A percentile compares a stretch with the other conserved stretches of the same genome.
phyloP scores from a whole-genome alignment of 2,329 filamentous ascomycete species.

The Colletotrichum tabaci region DNA sequence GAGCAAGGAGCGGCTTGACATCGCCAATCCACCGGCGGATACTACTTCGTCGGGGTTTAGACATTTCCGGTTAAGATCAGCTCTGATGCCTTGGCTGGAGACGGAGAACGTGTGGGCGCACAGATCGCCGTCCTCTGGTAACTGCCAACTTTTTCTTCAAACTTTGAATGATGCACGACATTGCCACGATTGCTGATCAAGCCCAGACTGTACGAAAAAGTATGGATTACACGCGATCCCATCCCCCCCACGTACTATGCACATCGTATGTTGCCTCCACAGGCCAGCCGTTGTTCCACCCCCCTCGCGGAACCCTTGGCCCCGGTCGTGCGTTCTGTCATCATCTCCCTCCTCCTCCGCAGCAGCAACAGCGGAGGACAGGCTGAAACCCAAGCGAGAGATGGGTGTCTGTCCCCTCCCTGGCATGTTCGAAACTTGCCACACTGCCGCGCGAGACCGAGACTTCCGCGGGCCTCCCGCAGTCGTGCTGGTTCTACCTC shows the following conservation, averaged over 20 bases:
- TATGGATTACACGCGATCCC: background rate
- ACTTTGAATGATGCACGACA: background rate
- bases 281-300: slow-evolving; percentile 13
- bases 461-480: slow-evolving; percentile 10
- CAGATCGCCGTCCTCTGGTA: background rate
- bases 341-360: slow-evolving; percentile 7
- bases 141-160: background rate
- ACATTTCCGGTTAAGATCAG: background rate
- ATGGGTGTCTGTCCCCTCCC: background rate
- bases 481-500: slow-evolving; percentile 29
- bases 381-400: slow-evolving; percentile 23
- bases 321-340: slow-evolving; percentile 23
- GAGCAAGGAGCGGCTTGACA: background rate
- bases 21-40: background rate
- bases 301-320: background rate
- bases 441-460: slow-evolving; percentile 16
- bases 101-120: slow-evolving; percentile 2
- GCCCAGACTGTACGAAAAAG: too few species aligned
- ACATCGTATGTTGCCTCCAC: background rate
- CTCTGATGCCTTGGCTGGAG: slow-evolving; percentile 7
- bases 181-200: background rate
- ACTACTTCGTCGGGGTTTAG: slow-evolving; percentile 1
- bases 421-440: slow-evolving; percentile 6
- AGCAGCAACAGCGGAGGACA: background rate
- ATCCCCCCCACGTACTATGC: background rate